phyloP scores from a whole-genome alignment of 768 basidiomycete genomes.

The Dioszegia crocea region DNA sequence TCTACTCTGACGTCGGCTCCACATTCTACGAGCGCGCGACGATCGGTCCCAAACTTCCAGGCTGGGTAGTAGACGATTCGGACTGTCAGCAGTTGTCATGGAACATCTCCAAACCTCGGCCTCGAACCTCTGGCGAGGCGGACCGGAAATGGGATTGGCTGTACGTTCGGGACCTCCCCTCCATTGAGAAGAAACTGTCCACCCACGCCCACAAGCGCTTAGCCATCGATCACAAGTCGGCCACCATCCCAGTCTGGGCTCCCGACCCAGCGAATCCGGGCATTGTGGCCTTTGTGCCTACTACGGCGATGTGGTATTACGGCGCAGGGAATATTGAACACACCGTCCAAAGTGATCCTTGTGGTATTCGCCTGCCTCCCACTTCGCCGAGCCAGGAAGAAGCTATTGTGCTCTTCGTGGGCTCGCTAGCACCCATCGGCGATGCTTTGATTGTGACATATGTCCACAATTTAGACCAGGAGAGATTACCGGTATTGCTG shows the following conservation, averaged over 20 bases:
- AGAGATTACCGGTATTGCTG: slow-evolving; percentile 16
- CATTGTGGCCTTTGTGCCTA: not conserved
- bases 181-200: not conserved
- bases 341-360: not conserved
- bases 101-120: slow-evolving; percentile 10
- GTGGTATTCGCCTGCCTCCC: not conserved
- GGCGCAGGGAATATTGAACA: too few relatives aligned
- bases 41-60: slow-evolving; percentile 12
- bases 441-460: slow-evolving; percentile 21
- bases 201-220: not conserved
- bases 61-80: slow-evolving; percentile 26
- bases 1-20: slow-evolving; percentile 33
- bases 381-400: slow-evolving; percentile 7
- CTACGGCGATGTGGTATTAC: not conserved
- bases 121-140: not conserved
- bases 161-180: not conserved
- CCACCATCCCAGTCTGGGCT: not conserved
- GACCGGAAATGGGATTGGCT: not conserved
- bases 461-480: slow-evolving; percentile 13
- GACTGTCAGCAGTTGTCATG: slow-evolving; percentile 20
- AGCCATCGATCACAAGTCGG: too few relatives aligned
- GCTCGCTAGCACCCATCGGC: slow-evolving; percentile 10
- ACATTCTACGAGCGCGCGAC: slow-evolving; percentile 26
- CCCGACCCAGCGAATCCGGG: slow-evolving; percentile 8
- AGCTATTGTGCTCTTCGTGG: slow-evolving; percentile 25